Evolutionary conservation across 164 flowering plant species (phyloP).

Genomic region (Vitis rupestris): DNA sequence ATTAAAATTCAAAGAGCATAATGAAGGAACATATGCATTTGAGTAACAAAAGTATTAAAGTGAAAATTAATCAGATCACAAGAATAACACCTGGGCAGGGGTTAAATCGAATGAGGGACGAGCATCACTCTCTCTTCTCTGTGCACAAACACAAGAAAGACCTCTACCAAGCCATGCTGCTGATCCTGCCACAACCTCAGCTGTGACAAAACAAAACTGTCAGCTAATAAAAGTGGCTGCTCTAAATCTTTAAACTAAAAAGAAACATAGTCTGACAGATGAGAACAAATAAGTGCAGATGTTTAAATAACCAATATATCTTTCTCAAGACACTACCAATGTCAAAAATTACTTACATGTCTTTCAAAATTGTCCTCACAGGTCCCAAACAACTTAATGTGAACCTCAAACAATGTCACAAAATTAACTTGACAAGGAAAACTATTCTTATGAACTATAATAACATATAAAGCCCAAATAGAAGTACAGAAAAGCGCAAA

Average conservation of each 20-base stretch:
- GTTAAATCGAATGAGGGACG: constrained; percentile 94
- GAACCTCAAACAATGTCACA: not conserved
- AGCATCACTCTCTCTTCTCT: constrained; percentile 85
- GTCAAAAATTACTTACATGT: not conserved
- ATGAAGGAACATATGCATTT: not conserved
- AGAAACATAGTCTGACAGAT: not conserved
- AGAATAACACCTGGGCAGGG: constrained; percentile 66
- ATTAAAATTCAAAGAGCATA: not conserved
- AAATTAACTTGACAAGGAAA: not conserved
- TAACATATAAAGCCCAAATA: not conserved
- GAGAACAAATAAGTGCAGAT: not conserved
- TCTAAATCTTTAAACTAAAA: not conserved
- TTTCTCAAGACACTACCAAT: not conserved
- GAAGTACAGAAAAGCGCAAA: not conserved
- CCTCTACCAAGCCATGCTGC: constrained; percentile 99
- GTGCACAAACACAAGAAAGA: constrained; percentile 98
- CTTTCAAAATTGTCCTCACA: not conserved
- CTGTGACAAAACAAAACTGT: constrained; percentile 44
- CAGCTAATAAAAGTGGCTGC: constrained; percentile 16
- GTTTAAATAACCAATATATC: too few species aligned
- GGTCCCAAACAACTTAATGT: not conserved
- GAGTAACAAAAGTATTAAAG: not conserved
- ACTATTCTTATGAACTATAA: not conserved
- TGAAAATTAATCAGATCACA: not conserved
- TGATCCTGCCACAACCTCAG: constrained; percentile 97